Evolutionary conservation across 371 early-diverging fungal genomes (phyloP), one percentile per base, ranked within the genome.

Genomic region (Mucor plumbeus): DNA sequence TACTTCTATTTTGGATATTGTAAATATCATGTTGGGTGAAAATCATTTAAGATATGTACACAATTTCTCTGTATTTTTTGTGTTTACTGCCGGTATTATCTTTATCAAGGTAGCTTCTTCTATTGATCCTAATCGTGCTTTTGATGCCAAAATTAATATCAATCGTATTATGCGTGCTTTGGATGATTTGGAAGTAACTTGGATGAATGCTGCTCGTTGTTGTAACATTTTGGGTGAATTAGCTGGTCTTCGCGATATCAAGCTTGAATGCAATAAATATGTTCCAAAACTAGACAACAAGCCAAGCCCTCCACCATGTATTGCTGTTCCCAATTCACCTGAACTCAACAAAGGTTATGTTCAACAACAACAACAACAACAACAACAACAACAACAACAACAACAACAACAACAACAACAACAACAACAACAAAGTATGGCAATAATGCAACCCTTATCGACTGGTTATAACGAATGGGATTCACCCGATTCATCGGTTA

Each of bases 81-180:
- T 80, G 0, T 80, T 80, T 59, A 80, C 81, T 5, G 77, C 83
- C 9, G 81, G 83, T 9, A 80, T 79, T 56, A 72, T 80, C 35
- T 83, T 83, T 61, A 74, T 80, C 57, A 77, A 80, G 21, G 35
- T 68, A 19, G 82, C 82, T 0, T 74, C 82, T 5, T 73, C 76
- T 15, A 50, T 55, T 13, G 76, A 77, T 11, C 53, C 69, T 11
- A 60, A 67, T 7, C 56, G 64, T 14, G 70, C 74, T 1, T 72
- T 75, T 58, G 77, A 79, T 34, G 82, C 82, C 26, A 82, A 77
- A 40, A 61, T 77, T 26, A 71, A 76, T 33, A 70, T 75, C 59
- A 76, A 77, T 31, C 69, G 72, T 26, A 74, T 76, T 4, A 74
- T 79, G 75, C 72, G 72, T 21, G 73, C 76, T 0, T 41, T 82